These are phyloP conservation scores for Stagonosporopsis tanaceti DNA, from an alignment of 2,329 filamentous ascomycete genomes.

Conservation along the genomic window DNA sequence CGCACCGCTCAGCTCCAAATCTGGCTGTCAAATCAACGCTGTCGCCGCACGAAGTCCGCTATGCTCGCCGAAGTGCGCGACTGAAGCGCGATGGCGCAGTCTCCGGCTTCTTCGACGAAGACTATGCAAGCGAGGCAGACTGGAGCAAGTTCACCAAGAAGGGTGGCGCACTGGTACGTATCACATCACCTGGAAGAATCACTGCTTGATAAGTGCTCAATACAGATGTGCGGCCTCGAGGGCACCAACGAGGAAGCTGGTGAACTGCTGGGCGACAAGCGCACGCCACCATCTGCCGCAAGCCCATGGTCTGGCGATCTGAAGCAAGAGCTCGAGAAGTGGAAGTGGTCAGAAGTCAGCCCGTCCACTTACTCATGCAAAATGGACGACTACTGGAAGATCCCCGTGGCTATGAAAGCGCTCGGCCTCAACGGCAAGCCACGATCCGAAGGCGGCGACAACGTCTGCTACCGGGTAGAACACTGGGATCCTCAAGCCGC, in stretches of 20 bases:
- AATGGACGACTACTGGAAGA: slow-evolving; percentile 22
- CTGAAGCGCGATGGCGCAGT: neutral
- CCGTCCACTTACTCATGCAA: slow-evolving; percentile 20
- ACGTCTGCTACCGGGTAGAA: slow-evolving; percentile 22
- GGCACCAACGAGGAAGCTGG: slow-evolving; percentile 27
- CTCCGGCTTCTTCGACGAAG: slow-evolving; percentile 22
- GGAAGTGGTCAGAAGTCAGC: slow-evolving; percentile 25
- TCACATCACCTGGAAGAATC: neutral
- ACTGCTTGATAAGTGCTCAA: neutral
- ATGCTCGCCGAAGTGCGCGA: neutral
- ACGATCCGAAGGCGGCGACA: slow-evolving; percentile 23
- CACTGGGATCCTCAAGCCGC: slow-evolving; percentile 24
- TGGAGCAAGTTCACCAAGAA: slow-evolving; percentile 21
- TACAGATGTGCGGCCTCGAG: slow-evolving; percentile 15
- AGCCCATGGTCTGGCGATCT: slow-evolving; percentile 27
- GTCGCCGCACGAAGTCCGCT: neutral
- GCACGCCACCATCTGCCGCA: slow-evolving; percentile 25
- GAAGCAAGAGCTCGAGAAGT: slow-evolving; percentile 1
- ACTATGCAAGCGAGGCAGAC: slow-evolving; percentile 17
- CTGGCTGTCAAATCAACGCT: too few species aligned
- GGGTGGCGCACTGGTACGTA: slow-evolving; percentile 20
- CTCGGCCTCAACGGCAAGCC: slow-evolving; percentile 21
- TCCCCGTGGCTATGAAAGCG: slow-evolving; percentile 12
- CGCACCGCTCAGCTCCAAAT: too few species aligned
- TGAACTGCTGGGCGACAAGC: slow-evolving; percentile 18